Base-by-base conservation (phyloP, 352 stramenopile species). In the Pythium monospermum region DNA sequence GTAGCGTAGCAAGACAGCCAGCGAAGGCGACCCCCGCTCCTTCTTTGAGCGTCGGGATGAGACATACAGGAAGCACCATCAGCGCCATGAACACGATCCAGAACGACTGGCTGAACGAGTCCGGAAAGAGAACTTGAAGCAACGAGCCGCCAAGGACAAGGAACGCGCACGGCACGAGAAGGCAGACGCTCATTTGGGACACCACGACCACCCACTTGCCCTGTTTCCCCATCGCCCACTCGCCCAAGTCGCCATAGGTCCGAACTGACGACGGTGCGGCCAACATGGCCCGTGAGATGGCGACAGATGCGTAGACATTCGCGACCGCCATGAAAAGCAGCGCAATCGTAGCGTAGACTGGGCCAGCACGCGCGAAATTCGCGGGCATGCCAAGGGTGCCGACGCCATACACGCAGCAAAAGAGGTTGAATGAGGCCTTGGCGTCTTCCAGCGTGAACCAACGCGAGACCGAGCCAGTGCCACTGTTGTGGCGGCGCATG, bases 41-140 rank as follows among this genome's bases (percentile, higher is more conserved):
- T 60, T 73, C 64, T 32, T 73, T 66, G 16, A 73, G 57, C 12
- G 65, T 73, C 28, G 65, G 65, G 16, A 61, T 53, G 21, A 73
- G 42, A 41, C 65, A 73, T 1, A 73, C 30, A 1, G 65, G 65
- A 23, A 61, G 22, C 13, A 69, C 18, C 38, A 33, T 65, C 10
- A 68, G 5, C 7, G 57, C 58, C 65, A 73, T 73, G 30, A 73
- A 49, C 12, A 70, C 38, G 36, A 70, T 73, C 65, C 65, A 73
- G 2, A 39, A 52, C 21, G 49, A 32, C 26, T 53, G 19, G 2
- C 5, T 26, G 40, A 68, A 66, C 13, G 51, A 25, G 35, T n/a
- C 42, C 5, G 55, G 53, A 21, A 71, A 69, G 6, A 72, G 44
- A 13, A 45, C 25, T 16, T 59, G 42, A 0, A 66, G 46, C 2